A percentile compares a stretch with the other conserved stretches of the same genome.
Conservation (phyloP, 768 basidiomycete species). For the Lactifluus subvellereus region DNA sequence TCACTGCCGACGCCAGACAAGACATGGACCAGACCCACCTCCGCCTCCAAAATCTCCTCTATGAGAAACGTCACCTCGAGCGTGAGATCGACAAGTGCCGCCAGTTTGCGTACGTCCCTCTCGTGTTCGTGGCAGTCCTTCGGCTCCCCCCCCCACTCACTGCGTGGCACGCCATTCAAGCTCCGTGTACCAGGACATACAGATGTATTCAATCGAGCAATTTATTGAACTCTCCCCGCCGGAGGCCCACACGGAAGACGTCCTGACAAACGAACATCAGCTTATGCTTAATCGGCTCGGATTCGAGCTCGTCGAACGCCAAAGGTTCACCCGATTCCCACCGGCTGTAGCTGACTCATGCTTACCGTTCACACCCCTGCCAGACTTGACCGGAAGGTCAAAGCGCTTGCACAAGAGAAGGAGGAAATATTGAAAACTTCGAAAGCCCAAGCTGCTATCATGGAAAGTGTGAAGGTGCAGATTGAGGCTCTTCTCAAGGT, state of each 20-base stretch:
- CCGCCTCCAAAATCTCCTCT: conserved; percentile 78
- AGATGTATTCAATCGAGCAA: conserved; percentile 63
- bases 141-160: neutral
- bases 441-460: conserved; percentile 60
- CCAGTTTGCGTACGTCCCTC: conserved; percentile 71
- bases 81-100: conserved; percentile 90
- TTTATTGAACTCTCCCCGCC: conserved; percentile 64
- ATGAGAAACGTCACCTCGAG: conserved; percentile 86
- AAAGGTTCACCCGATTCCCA: conserved; percentile 51
- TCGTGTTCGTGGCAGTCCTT: neutral
- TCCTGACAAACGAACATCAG: conserved; percentile 66
- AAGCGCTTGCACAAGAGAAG: conserved; percentile 62
- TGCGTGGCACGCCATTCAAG: conserved; percentile 33
- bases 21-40: conserved; percentile 91
- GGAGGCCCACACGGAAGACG: conserved; percentile 55
- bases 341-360: conserved; percentile 8
- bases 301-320: conserved; percentile 84
- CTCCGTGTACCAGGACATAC: conserved; percentile 84
- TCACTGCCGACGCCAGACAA: conserved; percentile 66
- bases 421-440: conserved; percentile 78
- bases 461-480: conserved; percentile 75
- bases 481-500: conserved; percentile 77
- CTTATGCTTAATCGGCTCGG: conserved; percentile 83
- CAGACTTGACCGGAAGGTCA: conserved; percentile 67
- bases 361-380: conserved; percentile 4